Conservation (phyloP, 2,329 filamentous ascomycete genomes). For the Ceratocystis papillata region DNA sequence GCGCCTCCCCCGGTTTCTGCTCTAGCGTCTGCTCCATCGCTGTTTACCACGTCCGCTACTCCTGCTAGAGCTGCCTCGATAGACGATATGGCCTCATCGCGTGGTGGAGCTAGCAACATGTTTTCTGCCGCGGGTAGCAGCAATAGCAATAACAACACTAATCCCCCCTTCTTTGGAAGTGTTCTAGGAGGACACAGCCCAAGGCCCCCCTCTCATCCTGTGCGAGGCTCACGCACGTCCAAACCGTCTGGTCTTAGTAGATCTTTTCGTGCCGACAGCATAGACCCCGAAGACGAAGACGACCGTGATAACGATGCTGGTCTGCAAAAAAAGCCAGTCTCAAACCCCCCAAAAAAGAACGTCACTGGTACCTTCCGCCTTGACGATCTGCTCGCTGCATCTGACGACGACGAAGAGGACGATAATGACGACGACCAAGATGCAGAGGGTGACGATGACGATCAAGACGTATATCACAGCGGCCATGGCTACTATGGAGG, state of each 20-base stretch:
- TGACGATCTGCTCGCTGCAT: constrained; percentile 21
- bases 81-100: constrained; percentile 32
- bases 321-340: not conserved
- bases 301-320: not conserved
- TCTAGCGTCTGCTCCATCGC: not conserved
- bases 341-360: constrained; percentile 24
- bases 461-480: constrained; percentile 24
- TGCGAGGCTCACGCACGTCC: constrained; percentile 25
- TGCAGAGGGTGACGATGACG: constrained; percentile 32
- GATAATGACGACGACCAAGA: constrained; percentile 36
- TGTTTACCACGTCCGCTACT: constrained; percentile 40
- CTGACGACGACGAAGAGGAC: constrained; percentile 29
- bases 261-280: constrained; percentile 30
- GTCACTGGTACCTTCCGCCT: constrained; percentile 27
- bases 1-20: constrained; percentile 30
- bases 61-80: constrained; percentile 46
- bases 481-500: constrained; percentile 30
- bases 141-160: not conserved
- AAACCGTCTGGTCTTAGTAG: constrained; percentile 45
- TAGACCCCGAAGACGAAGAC: constrained; percentile 19
- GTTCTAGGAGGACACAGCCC: not conserved
- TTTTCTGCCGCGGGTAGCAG: constrained; percentile 13
- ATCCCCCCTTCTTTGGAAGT: not conserved
- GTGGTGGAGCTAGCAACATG: constrained; percentile 9
- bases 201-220: not conserved